Evolutionary conservation across 495 filamentous ascomycete genomes (phyloP).

Genomic region (Daldinia grandis): DNA sequence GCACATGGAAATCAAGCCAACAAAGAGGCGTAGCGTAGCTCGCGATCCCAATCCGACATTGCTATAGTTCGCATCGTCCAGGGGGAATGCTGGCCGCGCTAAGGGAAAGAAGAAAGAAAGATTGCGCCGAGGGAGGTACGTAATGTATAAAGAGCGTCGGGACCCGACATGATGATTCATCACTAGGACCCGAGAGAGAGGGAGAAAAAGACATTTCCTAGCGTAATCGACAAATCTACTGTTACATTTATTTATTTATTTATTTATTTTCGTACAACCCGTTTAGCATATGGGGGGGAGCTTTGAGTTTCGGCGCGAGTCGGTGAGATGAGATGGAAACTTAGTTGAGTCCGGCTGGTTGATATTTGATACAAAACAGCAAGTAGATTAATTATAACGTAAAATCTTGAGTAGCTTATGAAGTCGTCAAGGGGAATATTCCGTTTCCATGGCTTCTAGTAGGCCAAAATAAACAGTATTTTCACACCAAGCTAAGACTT

Average conservation of each 20-base stretch:
- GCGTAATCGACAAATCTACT: not conserved
- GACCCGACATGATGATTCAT: conserved; percentile 31
- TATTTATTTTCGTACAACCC: not conserved
- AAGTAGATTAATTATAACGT: not conserved
- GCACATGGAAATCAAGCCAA: not conserved
- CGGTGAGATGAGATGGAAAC: not conserved
- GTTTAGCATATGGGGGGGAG: not conserved
- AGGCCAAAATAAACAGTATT: not conserved
- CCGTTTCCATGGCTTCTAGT: not conserved
- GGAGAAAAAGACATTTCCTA: not conserved
- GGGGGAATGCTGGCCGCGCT: conserved; percentile 9
- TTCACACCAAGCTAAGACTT: not conserved
- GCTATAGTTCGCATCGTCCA: conserved; percentile 4
- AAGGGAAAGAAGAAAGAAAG: no score
- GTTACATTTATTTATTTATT: no score
- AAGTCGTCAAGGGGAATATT: not conserved
- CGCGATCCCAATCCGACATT: not conserved
- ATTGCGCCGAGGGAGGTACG: not conserved
- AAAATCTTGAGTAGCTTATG: not conserved
- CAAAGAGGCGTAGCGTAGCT: not conserved
- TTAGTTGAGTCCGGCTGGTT: not conserved
- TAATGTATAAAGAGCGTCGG: not conserved
- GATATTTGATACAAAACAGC: not conserved
- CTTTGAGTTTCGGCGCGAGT: not conserved
- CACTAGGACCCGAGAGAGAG: not conserved